Conservation (phyloP, 2,329 filamentous ascomycete genomes). For the Fusarium kyushuense region DNA sequence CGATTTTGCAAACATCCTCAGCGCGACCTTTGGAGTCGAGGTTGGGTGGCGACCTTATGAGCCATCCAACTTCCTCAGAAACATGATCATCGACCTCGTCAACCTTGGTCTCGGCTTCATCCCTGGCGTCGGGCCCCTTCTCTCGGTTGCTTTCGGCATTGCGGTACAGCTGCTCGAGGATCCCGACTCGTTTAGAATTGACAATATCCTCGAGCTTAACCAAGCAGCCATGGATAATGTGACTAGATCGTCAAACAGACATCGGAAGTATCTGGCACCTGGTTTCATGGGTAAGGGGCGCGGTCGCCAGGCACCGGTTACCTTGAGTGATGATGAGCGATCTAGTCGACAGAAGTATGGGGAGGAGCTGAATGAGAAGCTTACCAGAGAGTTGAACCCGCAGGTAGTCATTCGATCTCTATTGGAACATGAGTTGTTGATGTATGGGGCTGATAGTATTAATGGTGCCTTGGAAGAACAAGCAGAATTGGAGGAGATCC, state of each 20-base stretch:
- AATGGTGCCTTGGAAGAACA: not conserved
- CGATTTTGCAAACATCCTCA: conserved; percentile 8
- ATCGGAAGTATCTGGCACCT: conserved; percentile 7
- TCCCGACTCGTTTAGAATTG: not conserved
- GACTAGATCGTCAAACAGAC: not conserved
- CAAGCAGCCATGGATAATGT: not conserved
- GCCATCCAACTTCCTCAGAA: not conserved
- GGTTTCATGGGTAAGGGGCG: not conserved
- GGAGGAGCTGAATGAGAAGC: conserved; percentile 3
- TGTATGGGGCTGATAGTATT: not conserved
- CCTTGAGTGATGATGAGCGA: conserved; percentile 1
- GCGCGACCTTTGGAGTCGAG: conserved; percentile 16
- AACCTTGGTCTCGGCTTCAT: conserved; percentile 1
- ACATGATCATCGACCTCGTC: not conserved
- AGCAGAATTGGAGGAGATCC: accelerated
- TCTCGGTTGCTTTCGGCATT: conserved; percentile 14
- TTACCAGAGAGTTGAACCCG: not conserved
- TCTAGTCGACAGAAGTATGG: not conserved
- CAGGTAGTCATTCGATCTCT: not conserved
- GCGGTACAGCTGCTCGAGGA: conserved; percentile 10
- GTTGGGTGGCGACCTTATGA: conserved; percentile 21
- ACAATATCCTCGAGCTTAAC: conserved; percentile 1
- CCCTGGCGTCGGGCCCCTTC: not conserved
- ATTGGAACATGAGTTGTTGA: not conserved
- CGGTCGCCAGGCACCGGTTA: accelerated